A percentile compares a stretch with the other conserved stretches of the same genome.
Evolutionary conservation across 139 green algal species (phyloP).

Genomic region (Picochlorum sp.): DNA sequence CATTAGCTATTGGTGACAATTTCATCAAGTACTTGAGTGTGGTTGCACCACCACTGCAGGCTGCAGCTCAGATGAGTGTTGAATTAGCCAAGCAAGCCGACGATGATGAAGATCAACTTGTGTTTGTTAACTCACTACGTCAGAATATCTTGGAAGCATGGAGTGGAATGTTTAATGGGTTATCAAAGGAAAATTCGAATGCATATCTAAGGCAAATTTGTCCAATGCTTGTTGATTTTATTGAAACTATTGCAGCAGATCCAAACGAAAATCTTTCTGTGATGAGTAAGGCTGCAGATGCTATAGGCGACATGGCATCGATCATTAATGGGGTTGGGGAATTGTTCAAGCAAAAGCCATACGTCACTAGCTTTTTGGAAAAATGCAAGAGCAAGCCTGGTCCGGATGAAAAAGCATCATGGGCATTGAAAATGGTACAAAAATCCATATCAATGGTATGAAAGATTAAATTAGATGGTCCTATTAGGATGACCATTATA

Average conservation of each 20-base stretch:
- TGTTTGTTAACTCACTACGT: conserved; percentile 90
- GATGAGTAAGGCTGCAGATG: conserved; percentile 35
- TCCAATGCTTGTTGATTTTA: conserved; percentile 44
- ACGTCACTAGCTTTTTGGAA: conserved; percentile 25
- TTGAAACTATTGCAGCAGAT: conserved; percentile 50
- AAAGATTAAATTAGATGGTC: background rate
- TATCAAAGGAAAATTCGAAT: conserved; percentile 25
- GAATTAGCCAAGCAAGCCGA: conserved; percentile 9
- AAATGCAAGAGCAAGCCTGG: conserved; percentile 5
- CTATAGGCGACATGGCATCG: conserved; percentile 61
- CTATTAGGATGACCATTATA: background rate
- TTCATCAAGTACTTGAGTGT: conserved; percentile 68
- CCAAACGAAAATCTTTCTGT: conserved; percentile 40
- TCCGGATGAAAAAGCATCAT: conserved; percentile 11
- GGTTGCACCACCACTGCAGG: conserved; percentile 70
- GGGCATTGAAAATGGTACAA: conserved; percentile 19
- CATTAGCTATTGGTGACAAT: conserved; percentile 69
- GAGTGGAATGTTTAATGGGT: conserved; percentile 65
- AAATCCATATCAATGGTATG: too few relatives aligned
- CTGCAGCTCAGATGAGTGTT: conserved; percentile 52
- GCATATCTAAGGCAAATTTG: conserved; percentile 10
- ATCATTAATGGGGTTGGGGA: conserved; percentile 19
- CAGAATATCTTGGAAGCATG: conserved; percentile 89
- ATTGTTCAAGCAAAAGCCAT: conserved; percentile 29
- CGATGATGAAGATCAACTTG: conserved; percentile 65